phyloP scores from a whole-genome alignment of 805 yeast species.

The Schwanniomyces sp. region DNA sequence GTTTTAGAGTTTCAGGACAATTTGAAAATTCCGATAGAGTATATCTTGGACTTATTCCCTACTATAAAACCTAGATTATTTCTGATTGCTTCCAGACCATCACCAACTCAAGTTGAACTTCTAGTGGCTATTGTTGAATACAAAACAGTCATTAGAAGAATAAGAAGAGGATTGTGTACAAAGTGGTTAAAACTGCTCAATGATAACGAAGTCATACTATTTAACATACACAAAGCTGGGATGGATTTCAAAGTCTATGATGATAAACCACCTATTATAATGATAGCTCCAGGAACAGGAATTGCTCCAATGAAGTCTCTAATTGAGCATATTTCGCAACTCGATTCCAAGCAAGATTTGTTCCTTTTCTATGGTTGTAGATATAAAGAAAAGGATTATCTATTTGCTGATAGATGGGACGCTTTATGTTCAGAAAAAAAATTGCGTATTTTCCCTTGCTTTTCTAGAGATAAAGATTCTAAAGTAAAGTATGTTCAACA shows the following conservation, averaged over 20 bases:
- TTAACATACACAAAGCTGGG: constrained; percentile 49
- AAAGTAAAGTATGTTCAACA: constrained; percentile 72
- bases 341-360: constrained; percentile 27
- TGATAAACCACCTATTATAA: constrained; percentile 47
- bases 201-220: constrained; percentile 50
- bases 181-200: constrained; percentile 61
- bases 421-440: constrained; percentile 26
- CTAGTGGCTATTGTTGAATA: constrained; percentile 86
- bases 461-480: constrained; percentile 48
- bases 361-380: constrained; percentile 78
- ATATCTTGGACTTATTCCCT: constrained; percentile 78
- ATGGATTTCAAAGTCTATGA: constrained; percentile 27
- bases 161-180: constrained; percentile 82
- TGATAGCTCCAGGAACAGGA: constrained; percentile 95
- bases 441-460: constrained; percentile 40
- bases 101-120: constrained; percentile 50
- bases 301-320: constrained; percentile 87
- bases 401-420: constrained; percentile 60
- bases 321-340: constrained; percentile 40
- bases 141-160: constrained; percentile 71
- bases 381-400: constrained; percentile 59
- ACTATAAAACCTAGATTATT: constrained; percentile 76
- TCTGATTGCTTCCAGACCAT: constrained; percentile 73
- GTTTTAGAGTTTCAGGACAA: constrained; percentile 74
- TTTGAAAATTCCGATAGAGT: constrained; percentile 71